Evolutionary conservation across 2,329 filamentous ascomycete genomes (phyloP), one percentile per base, ranked within the genome.

Genomic region (Colletotrichum liriopes): DNA sequence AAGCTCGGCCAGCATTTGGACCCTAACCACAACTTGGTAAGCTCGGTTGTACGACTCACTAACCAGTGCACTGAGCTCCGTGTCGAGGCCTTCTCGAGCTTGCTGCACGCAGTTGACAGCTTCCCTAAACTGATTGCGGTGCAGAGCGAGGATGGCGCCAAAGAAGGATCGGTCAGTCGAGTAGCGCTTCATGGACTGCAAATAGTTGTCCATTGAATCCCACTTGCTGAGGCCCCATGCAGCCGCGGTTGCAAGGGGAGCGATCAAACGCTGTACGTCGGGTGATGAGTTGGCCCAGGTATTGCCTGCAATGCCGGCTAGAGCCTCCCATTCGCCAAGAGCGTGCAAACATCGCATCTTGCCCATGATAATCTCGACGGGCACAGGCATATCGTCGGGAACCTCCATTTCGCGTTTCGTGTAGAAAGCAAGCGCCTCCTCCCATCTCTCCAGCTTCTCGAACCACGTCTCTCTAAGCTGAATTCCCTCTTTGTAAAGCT

Each of bases 321-420:
- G 87, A 5, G 94, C 91, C 76, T 98, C 97, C 96, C 96, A 99
- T 82, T 99, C 96, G 73, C 96, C 96, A 45, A 99, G 88, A 11
- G 96, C 97, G 80, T 99, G 96, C 74, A 98, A 85, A 87, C 96
- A 99, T 59, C 96, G 92, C 96, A 99, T 99, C 84, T 99, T 99
- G 76, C 96, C 96, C 95, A 99, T 98, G 43, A 97, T 95, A 65
- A 99, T 94, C 72, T 98, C 96, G 73, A 99, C 94, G 0, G 94
- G 95, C 0, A 86, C 83, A 1, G 85, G 80, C 72, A 88, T 84
- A 67, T 90, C 88, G 2, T 84, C 81, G 0, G 87, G 86, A 39
- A 94, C 87, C 75, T 94, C 92, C 63, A 86, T 83, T 78, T 98
- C 96, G 55, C 96, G 93, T 79, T 94, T 92, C 77, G 96, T 94